These are phyloP conservation scores for Nakazawaea peltata DNA, from an alignment of 805 yeast species.

Conservation along the genomic window DNA sequence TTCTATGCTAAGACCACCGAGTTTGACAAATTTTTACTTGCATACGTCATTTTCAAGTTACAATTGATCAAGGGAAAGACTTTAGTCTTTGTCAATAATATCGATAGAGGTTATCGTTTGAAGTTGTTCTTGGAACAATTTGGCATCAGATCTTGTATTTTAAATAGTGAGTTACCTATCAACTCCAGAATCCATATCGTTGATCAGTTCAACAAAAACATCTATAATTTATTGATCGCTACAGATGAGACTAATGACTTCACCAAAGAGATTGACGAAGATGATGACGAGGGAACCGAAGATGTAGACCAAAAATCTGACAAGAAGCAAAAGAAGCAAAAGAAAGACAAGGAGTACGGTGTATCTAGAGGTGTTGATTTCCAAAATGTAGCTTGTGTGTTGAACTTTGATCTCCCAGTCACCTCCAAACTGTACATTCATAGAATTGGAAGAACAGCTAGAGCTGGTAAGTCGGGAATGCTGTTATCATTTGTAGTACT, in stretches of 20 bases:
- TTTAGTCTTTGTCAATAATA: slow-evolving; percentile 82
- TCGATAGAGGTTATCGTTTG: slow-evolving; percentile 91
- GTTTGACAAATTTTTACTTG: slow-evolving; percentile 82
- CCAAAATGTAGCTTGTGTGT: slow-evolving; percentile 90
- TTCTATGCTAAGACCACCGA: slow-evolving; percentile 83
- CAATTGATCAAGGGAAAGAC: slow-evolving; percentile 87
- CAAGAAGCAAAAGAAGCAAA: slow-evolving; percentile 21
- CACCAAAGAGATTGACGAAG: slow-evolving; percentile 43
- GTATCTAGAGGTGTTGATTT: slow-evolving; percentile 97
- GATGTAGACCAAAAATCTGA: slow-evolving; percentile 15
- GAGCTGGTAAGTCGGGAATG: slow-evolving; percentile 95
- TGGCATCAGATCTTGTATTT: slow-evolving; percentile 80
- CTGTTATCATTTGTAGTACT: slow-evolving; percentile 90
- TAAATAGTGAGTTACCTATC: slow-evolving; percentile 88
- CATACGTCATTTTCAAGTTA: slow-evolving; percentile 88
- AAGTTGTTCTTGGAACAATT: slow-evolving; percentile 90
- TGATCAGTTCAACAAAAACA: slow-evolving; percentile 88
- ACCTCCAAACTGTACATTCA: slow-evolving; percentile 87
- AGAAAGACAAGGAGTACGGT: slow-evolving; percentile 73
- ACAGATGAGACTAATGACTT: slow-evolving; percentile 80
- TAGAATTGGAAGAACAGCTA: slow-evolving; percentile 94
- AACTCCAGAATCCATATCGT: slow-evolving; percentile 92
- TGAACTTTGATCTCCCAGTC: slow-evolving; percentile 90
- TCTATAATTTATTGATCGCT: slow-evolving; percentile 82
- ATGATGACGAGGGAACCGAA: slow-evolving; percentile 23